Conservation (phyloP, 441 rosid genomes). For the Pelargonium citronellum region DNA sequence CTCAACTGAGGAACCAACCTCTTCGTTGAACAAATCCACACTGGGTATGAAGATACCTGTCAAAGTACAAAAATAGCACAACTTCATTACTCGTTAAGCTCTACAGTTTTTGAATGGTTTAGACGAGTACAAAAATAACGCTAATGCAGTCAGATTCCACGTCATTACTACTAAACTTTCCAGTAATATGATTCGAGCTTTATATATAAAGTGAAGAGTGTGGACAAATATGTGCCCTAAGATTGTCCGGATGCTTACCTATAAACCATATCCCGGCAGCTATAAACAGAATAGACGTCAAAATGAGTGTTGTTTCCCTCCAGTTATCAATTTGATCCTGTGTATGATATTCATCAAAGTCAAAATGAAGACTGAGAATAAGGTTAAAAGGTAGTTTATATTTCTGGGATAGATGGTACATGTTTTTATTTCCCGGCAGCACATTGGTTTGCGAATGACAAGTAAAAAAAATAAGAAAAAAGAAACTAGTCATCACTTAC, state of each 20-base stretch:
- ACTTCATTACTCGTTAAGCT: neutral
- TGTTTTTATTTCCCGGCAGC: neutral
- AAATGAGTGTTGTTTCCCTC: conserved; percentile 56
- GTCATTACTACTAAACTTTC: neutral
- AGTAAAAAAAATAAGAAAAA: too few relatives aligned
- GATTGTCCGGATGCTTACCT: conserved; percentile 29
- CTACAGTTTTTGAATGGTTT: neutral
- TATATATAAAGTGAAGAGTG: neutral
- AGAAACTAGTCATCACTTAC: conserved; percentile 21
- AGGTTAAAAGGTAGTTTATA: neutral
- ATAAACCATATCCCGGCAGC: conserved; percentile 56
- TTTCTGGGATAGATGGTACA: neutral
- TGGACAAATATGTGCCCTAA: neutral
- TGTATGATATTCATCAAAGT: conserved; percentile 9
- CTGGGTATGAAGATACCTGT: conserved; percentile 58
- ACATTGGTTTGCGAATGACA: too few relatives aligned
- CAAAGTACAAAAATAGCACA: conserved; percentile 14
- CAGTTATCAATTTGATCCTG: conserved; percentile 59
- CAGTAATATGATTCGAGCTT: neutral
- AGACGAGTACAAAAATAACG: neutral
- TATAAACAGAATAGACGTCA: conserved; percentile 54
- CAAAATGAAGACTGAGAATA: neutral
- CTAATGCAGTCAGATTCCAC: neutral
- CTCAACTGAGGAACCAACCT: conserved; percentile 20
- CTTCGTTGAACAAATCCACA: conserved; percentile 46